phyloP scores from a whole-genome alignment of 208 protist species.

The Balamuthia mandrillaris region DNA sequence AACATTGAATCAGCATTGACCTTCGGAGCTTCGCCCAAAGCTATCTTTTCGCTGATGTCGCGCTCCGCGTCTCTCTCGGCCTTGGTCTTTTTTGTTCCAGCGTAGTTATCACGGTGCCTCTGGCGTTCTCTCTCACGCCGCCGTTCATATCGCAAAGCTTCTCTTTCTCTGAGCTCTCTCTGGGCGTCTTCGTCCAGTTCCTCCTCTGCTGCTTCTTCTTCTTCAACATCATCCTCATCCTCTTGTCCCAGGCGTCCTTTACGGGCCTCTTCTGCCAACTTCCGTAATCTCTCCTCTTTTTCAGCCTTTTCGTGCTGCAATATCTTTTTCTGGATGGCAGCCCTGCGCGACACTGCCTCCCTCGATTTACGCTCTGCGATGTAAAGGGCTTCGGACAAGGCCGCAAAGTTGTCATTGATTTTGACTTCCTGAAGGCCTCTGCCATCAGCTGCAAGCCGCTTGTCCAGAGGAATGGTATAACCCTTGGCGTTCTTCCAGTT shows the following conservation, averaged over 20 bases:
- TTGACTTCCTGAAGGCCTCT: conserved; percentile 69
- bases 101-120: conserved; percentile 48
- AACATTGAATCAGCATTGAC: conserved; percentile 68
- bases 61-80: conserved; percentile 67
- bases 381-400: conserved; percentile 81
- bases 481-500: conserved; percentile 93
- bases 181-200: background rate
- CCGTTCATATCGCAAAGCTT: conserved; percentile 72
- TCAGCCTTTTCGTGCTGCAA: conserved; percentile 73
- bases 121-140: conserved; percentile 74
- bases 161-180: conserved; percentile 51
- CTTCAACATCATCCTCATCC: background rate
- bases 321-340: conserved; percentile 62
- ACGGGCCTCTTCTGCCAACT: conserved; percentile 63
- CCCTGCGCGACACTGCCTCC: conserved; percentile 72
- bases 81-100: conserved; percentile 12
- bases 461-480: conserved; percentile 88
- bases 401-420: conserved; percentile 83
- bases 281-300: conserved; percentile 73
- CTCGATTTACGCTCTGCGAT: conserved; percentile 77
- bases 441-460: conserved; percentile 85
- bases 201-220: background rate
- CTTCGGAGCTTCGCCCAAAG: conserved; percentile 68
- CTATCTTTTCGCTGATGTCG: conserved; percentile 82
- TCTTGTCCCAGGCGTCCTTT: conserved; percentile 21